Evolutionary conservation across 1,284 basidiomycete species (phyloP), one percentile per base, ranked within the genome.

Genomic region (Pyrrhoderma noxium): DNA sequence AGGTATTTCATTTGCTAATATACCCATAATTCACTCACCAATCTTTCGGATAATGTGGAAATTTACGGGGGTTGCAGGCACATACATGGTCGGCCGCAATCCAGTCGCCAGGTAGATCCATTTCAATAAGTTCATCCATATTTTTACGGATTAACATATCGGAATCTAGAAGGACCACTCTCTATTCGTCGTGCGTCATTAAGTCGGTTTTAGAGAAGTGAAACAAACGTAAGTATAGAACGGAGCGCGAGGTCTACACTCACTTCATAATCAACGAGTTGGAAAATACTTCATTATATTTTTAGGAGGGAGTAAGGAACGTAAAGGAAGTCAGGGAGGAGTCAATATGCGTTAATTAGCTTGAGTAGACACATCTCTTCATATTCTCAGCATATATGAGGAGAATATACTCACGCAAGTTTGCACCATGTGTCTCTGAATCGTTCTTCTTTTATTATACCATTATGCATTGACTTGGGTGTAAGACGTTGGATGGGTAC

Each of bases 381-480:
- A n/a, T 11, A 5, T 31, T 31, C 27, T 31, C 27, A 31, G 27
- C 27, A 31, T 31, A 31, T 31, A 31, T 31, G 5, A 31, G 27
- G n/a, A n/a, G n/a, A n/a, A 31, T 31, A 18, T 39, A 54, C 70
- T 59, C 62, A 89, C 89, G 84, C 78, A 48, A 96, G 67, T 66
- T 96, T 96, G 2, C 88, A 89, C 93, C 93, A 96, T 3, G 91
- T 90, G 63, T 95, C 90, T 18, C 69, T 70, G 63, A 96, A 93
- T 43, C 93, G 74, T 35, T 65, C 66, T 59, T 89, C 86, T 75
- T 68, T 31, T n/a, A 83, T 65, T 7, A 58, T 63, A 61, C 85
- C 77, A 11, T 64, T 61, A 27, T 75, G 76, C 14, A 69, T 65
- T n/a, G n/a, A n/a, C 16, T 67, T 65, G 14, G 89, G 89, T 7